A percentile compares a stretch with the other conserved stretches of the same genome.
Conservation (phyloP, 2,329 filamentous ascomycete species). For the Geoglossum cookeanum region DNA sequence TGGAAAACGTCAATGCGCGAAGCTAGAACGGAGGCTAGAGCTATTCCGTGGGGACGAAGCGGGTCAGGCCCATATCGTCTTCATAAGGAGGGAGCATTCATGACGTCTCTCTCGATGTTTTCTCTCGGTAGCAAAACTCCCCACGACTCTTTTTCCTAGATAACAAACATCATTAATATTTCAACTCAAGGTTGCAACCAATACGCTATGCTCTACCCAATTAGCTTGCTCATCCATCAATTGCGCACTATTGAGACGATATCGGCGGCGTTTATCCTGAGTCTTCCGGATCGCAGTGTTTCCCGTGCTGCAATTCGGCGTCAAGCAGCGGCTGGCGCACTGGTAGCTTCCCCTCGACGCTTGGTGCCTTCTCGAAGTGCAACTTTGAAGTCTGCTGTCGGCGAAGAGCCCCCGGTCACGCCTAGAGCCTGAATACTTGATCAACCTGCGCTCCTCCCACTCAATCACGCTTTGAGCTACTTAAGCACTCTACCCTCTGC, state of each 20-base stretch:
- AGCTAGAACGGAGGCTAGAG: too few relatives aligned
- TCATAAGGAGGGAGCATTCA: not conserved
- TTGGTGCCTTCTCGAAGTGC: not conserved
- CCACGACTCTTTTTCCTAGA: not conserved
- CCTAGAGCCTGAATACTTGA: not conserved
- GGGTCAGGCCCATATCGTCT: not conserved
- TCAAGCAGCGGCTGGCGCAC: not conserved
- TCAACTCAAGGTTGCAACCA: not conserved
- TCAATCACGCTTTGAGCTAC: not conserved
- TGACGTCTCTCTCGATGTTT: not conserved
- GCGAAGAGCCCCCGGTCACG: not conserved
- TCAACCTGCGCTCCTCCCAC: not conserved
- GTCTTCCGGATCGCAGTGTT: not conserved
- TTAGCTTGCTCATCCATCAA: not conserved
- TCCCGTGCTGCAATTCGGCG: not conserved
- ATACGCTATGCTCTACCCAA: not conserved
- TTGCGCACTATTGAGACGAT: not conserved
- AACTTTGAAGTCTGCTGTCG: not conserved
- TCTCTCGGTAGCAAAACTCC: not conserved
- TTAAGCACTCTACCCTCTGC: not conserved
- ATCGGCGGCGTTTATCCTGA: not conserved
- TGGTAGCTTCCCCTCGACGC: not conserved
- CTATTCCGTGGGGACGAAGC: too few relatives aligned
- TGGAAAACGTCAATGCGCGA: too few relatives aligned
- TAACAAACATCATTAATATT: not conserved